Percentiles rank a stretch among this genome's conserved stretches.
These are phyloP conservation scores for Sarocladium oryzae DNA, from an alignment of 2,329 filamentous ascomycete genomes.

Conservation along the genomic window DNA sequence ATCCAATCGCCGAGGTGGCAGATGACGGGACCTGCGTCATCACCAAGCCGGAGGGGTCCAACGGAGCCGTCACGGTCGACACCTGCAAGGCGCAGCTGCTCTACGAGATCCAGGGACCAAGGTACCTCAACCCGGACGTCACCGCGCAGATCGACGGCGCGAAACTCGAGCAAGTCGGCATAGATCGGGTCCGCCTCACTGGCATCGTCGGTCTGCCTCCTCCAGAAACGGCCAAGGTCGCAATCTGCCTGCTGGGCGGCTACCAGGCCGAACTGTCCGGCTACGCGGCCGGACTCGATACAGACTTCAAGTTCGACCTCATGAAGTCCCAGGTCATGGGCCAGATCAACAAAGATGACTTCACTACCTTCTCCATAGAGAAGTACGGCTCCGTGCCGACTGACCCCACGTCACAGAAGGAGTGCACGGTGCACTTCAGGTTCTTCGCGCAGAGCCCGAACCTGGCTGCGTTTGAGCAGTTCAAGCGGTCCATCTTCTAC, in stretches of 20 bases:
- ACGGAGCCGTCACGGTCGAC: slow-evolving; percentile 25
- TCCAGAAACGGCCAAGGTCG: slow-evolving; percentile 32
- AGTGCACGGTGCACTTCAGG: slow-evolving; percentile 34
- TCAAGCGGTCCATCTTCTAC: slow-evolving; percentile 18
- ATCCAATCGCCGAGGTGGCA: slow-evolving; percentile 26
- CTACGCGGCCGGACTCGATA: slow-evolving; percentile 18
- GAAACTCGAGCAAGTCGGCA: slow-evolving; percentile 26
- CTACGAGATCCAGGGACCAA: slow-evolving; percentile 35
- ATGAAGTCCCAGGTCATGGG: slow-evolving; percentile 20
- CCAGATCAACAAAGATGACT: slow-evolving; percentile 17
- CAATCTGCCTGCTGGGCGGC: slow-evolving; percentile 29
- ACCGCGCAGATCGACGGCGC: slow-evolving; percentile 28
- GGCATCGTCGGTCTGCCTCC: slow-evolving; percentile 32
- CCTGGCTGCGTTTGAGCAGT: slow-evolving; percentile 16
- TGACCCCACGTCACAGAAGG: slow-evolving; percentile 24
- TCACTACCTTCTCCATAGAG: slow-evolving; percentile 22
- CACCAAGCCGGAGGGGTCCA: slow-evolving; percentile 24
- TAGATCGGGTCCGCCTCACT: slow-evolving; percentile 22
- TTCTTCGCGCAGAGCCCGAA: slow-evolving; percentile 30
- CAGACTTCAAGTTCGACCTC: slow-evolving; percentile 21
- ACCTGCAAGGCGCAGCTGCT: slow-evolving; percentile 29
- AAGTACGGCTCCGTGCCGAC: slow-evolving; percentile 19
- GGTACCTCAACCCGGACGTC: slow-evolving; percentile 35
- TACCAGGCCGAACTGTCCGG: slow-evolving; percentile 28
- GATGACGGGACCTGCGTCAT: slow-evolving; percentile 22